phyloP scores from a whole-genome alignment of 805 yeast species.

The Starmerella vaccinii region DNA sequence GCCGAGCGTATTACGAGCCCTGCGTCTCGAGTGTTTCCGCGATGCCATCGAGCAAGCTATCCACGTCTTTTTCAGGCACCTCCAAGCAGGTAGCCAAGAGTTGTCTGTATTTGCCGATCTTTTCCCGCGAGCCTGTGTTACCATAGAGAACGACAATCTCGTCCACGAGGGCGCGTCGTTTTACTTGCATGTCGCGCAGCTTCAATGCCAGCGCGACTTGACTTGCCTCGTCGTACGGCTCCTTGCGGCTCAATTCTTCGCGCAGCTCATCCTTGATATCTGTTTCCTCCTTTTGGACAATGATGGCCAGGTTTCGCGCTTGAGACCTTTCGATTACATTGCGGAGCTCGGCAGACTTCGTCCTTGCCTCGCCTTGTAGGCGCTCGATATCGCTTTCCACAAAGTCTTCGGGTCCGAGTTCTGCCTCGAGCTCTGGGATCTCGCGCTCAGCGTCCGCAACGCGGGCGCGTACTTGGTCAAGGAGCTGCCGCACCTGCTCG shows the following conservation, averaged over 20 bases:
- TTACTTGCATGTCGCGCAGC: slow-evolving; percentile 35
- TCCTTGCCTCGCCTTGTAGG: slow-evolving; percentile 27
- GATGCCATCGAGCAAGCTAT: slow-evolving; percentile 72
- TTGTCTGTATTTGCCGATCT: slow-evolving; percentile 69
- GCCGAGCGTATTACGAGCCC: neutral
- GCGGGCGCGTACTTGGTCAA: slow-evolving; percentile 36
- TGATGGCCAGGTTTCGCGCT: slow-evolving; percentile 47
- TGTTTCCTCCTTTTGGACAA: slow-evolving; percentile 47
- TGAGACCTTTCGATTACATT: slow-evolving; percentile 53
- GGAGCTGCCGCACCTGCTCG: slow-evolving; percentile 38
- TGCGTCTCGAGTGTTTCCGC: slow-evolving; percentile 34
- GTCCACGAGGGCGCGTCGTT: slow-evolving; percentile 35
- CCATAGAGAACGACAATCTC: slow-evolving; percentile 44
- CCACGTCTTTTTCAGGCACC: slow-evolving; percentile 66
- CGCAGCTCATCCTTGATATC: slow-evolving; percentile 26
- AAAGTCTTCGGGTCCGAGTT: slow-evolving; percentile 29
- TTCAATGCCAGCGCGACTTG: slow-evolving; percentile 31
- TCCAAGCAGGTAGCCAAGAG: slow-evolving; percentile 71
- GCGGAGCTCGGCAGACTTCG: slow-evolving; percentile 31
- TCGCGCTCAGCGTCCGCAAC: slow-evolving; percentile 31
- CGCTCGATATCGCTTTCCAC: slow-evolving; percentile 20
- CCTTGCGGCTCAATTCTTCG: slow-evolving; percentile 19
- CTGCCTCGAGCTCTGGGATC: slow-evolving; percentile 27
- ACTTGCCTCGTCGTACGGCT: slow-evolving; percentile 15
- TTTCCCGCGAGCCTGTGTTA: slow-evolving; percentile 39